These are phyloP conservation scores for Teratosphaeria pseudoeucalypti DNA, from an alignment of 2,329 filamentous ascomycete genomes.

Conservation along the genomic window DNA sequence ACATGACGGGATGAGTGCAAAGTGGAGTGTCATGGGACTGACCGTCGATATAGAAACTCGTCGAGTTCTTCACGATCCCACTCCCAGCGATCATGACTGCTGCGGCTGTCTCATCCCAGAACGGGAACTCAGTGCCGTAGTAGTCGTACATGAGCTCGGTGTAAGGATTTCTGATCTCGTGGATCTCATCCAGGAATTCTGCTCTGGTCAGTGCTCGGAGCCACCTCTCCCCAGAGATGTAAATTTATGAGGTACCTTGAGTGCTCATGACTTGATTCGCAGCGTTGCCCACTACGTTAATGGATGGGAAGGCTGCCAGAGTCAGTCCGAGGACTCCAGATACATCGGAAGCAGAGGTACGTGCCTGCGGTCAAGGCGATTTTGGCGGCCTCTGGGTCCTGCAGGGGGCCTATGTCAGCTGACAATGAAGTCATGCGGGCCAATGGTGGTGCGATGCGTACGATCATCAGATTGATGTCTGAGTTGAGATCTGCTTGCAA, in stretches of 20 bases:
- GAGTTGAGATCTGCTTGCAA: constrained; percentile 19
- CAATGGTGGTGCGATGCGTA: constrained; percentile 38
- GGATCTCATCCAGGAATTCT: constrained; percentile 29
- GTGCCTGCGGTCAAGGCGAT: constrained; percentile 34
- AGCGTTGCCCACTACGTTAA: constrained; percentile 35
- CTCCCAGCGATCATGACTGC: constrained; percentile 30
- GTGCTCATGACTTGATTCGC: constrained; percentile 38
- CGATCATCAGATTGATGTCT: constrained; percentile 42
- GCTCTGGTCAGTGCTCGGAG: neutral
- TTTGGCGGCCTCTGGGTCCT: too few species aligned
- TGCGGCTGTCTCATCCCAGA: constrained; percentile 40
- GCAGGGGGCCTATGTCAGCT: too few species aligned
- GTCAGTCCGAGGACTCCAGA: neutral
- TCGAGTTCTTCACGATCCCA: constrained; percentile 28
- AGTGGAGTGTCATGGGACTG: neutral
- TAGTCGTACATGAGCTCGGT: constrained; percentile 29
- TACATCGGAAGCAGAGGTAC: neutral
- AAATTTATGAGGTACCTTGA: constrained; percentile 10
- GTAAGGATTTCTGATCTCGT: constrained; percentile 29
- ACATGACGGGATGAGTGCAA: neutral
- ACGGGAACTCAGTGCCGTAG: constrained; percentile 32
- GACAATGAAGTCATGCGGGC: too few species aligned
- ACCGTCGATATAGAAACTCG: constrained; percentile 31
- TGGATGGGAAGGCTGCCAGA: constrained; percentile 19
- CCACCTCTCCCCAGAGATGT: constrained; percentile 26